These are phyloP conservation scores for Solanum sitiens DNA, from an alignment of 257 asterid genomes.

Conservation along the genomic window DNA sequence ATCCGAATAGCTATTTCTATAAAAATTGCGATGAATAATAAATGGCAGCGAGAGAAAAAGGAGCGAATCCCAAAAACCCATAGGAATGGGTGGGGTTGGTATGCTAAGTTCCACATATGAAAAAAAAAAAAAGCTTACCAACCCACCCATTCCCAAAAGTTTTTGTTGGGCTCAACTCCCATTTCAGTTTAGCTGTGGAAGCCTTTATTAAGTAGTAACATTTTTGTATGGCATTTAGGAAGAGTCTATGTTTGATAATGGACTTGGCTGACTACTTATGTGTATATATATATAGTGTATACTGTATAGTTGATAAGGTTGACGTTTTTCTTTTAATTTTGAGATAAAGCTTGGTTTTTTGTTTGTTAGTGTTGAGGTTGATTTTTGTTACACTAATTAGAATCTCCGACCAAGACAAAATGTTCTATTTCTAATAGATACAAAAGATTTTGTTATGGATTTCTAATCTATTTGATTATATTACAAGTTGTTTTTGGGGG, in stretches of 20 bases:
- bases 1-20: background rate
- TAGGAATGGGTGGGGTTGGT: constrained; percentile 43
- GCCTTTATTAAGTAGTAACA: background rate
- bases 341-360: background rate
- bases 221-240: background rate
- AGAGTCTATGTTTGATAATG: background rate
- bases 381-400: background rate
- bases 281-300: background rate
- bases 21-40: background rate
- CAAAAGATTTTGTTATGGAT: background rate
- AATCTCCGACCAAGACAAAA: background rate
- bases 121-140: constrained; percentile 12
- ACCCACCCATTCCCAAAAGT: constrained; percentile 31
- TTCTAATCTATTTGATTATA: too few species aligned
- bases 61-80: constrained; percentile 15
- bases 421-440: background rate
- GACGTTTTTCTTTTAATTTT: background rate
- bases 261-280: background rate
- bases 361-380: background rate
- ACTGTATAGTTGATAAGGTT: background rate
- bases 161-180: constrained; percentile 16
- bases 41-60: background rate
- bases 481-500: too few species aligned
- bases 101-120: background rate
- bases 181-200: constrained; percentile 14